These are phyloP conservation scores for Didymella segeticola DNA, from an alignment of 2,329 filamentous ascomycete genomes.

Conservation along the genomic window DNA sequence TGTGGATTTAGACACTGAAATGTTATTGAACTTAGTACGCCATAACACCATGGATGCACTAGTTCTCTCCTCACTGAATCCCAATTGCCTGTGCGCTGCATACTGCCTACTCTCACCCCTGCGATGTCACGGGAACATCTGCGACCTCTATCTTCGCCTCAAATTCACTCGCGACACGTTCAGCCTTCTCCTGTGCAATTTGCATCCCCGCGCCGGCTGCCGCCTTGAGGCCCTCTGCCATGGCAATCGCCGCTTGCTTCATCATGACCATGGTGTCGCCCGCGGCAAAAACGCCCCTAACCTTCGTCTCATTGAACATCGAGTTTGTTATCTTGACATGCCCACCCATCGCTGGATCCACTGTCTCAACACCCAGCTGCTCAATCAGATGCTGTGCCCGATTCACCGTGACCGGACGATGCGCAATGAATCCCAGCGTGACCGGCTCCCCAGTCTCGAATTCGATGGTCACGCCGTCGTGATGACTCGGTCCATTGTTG, in stretches of 20 bases:
- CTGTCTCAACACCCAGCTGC: conserved; percentile 45
- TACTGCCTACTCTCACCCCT: neutral
- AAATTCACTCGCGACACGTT: conserved; percentile 20
- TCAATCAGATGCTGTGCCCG: conserved; percentile 40
- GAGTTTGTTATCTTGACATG: conserved; percentile 50
- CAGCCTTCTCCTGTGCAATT: conserved; percentile 29
- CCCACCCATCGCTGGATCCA: conserved; percentile 50
- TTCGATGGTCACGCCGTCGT: conserved; percentile 36
- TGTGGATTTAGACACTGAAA: too few relatives aligned
- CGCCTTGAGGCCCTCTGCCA: conserved; percentile 40
- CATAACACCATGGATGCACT: too few relatives aligned
- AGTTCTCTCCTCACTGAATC: too few relatives aligned
- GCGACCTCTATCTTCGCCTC: conserved; percentile 9
- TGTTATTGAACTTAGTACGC: too few relatives aligned
- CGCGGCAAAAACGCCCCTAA: conserved; percentile 61
- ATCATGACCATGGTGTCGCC: conserved; percentile 55
- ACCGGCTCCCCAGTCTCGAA: conserved; percentile 36
- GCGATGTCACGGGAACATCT: neutral
- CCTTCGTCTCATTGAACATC: conserved; percentile 59
- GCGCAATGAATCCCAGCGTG: conserved; percentile 37
- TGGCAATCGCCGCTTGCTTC: conserved; percentile 42
- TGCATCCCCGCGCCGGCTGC: conserved; percentile 34
- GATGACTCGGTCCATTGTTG: conserved; percentile 37
- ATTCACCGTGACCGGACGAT: conserved; percentile 39
- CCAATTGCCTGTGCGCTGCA: too few relatives aligned